Conservation (phyloP, 371 early-diverging fungal species). For the Mucor saturninus region DNA sequence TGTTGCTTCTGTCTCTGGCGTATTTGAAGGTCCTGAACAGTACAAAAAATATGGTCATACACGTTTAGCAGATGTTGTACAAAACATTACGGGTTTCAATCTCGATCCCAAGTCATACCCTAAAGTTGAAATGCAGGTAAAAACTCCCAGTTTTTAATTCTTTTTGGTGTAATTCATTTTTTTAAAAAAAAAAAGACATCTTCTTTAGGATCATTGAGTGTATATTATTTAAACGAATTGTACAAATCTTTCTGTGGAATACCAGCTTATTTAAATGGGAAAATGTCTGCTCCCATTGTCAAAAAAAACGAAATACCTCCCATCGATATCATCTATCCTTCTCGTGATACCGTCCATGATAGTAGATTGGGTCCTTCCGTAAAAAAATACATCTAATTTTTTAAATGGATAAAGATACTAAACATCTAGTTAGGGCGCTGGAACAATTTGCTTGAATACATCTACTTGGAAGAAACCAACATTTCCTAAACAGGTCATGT, state of each 20-base stretch:
- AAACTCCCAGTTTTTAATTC: too few relatives aligned
- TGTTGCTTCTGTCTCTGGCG: conserved; percentile 49
- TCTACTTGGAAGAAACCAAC: conserved; percentile 41
- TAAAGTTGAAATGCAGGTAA: conserved; percentile 54
- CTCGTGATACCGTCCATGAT: conserved; percentile 33
- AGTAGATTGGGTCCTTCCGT: conserved; percentile 44
- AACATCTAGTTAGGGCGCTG: conserved; percentile 36
- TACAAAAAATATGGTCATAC: conserved; percentile 47
- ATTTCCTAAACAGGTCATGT: conserved; percentile 50
- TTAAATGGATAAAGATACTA: too few relatives aligned
- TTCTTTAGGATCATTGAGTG: conserved; percentile 40
- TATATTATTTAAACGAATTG: conserved; percentile 39
- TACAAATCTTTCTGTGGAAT: conserved; percentile 49
- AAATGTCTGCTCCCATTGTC: background rate
- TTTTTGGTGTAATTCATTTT: background rate
- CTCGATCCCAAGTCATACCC: conserved; percentile 19
- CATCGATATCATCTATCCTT: conserved; percentile 39
- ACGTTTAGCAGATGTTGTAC: conserved; percentile 36
- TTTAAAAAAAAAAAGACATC: conserved; percentile 40
- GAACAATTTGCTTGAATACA: conserved; percentile 44
- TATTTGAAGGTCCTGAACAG: conserved; percentile 37
- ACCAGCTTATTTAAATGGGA: conserved; percentile 23
- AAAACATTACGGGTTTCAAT: conserved; percentile 26
- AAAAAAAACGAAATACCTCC: conserved; percentile 36
- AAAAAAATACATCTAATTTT: conserved; percentile 2